phyloP scores from a whole-genome alignment of 306 rosid species.

The Cucurbita pepo region DNA sequence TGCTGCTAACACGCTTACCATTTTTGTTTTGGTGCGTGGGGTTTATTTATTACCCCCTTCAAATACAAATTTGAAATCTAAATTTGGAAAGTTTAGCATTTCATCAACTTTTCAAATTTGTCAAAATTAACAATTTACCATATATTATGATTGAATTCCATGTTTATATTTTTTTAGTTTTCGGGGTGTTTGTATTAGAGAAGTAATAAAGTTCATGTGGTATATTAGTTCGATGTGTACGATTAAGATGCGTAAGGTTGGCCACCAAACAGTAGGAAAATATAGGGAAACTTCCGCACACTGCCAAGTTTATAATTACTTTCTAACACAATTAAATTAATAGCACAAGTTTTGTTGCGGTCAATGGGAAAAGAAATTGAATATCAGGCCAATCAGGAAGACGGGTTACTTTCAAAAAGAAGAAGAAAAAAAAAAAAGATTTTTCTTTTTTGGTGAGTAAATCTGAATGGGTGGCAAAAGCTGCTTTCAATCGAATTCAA shows the following conservation, averaged over 20 bases:
- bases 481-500: background rate
- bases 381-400: background rate
- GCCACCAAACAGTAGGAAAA: background rate
- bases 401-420: background rate
- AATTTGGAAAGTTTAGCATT: too few species aligned
- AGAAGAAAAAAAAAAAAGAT: background rate
- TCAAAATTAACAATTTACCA: too few species aligned
- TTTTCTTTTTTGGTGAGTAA: background rate
- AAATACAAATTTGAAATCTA: too few species aligned
- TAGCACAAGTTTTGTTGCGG: background rate
- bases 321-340: background rate
- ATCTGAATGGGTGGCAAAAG: background rate
- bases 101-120: too few species aligned
- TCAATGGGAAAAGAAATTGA: background rate
- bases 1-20: too few species aligned
- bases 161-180: too few species aligned
- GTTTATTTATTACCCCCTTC: too few species aligned
- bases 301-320: background rate
- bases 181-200: too few species aligned
- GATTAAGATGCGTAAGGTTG: background rate
- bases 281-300: background rate
- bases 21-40: too few species aligned
- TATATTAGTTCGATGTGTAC: too few species aligned
- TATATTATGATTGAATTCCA: too few species aligned
- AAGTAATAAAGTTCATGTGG: too few species aligned